Base-by-base conservation (phyloP, 2,329 filamentous ascomycete species). In the Nakataea oryzae region DNA sequence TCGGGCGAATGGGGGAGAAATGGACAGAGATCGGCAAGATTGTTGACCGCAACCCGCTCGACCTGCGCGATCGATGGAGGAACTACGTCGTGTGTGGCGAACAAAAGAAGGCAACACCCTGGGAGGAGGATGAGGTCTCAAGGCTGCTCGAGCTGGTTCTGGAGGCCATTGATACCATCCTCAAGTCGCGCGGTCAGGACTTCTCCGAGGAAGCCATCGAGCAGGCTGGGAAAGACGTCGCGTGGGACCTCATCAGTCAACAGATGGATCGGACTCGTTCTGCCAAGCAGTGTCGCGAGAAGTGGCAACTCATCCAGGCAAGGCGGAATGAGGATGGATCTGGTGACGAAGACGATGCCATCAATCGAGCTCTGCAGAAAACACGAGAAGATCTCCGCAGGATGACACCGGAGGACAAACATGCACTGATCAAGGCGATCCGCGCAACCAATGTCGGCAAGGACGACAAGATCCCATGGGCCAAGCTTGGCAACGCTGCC, bases 61-160 rank as follows among this genome's bases (percentile, higher is more conserved):
- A 91, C 69, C 79, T 86, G 61, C 82, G 87, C 60, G 88, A 91
- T 70, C 84, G 88, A 3, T 90, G 86, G 77, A 80, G 86, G 54
- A 88, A 90, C 67, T 86, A 88, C 67, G 74, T 89, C 27, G 74
- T 86, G 57, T 86, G 83, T 61, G 81, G 81, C 26, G 76, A 81
- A 7, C 79, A 77, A 0, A 75, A 77, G 62, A 78, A 78, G 34
- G 80, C 76, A 55, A 80, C 82, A 41, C 71, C 74, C 1, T 92
- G 89, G 89, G 78, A 76, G 1, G 73, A 80, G 24, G 76, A 80
- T 0, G 89, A 92, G 67, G 85, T 88, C 67, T 71, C 74, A 0
- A 73, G 70, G 12, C 74, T 90, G 29, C 75, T 77, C 1, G 70
- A 75, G 1, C 78, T 80, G 12, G 81, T 91, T 3, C 72, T 79